Percentiles rank a stretch among this genome's conserved stretches.
Conservation (phyloP, 192 early-diverging fungal species). For the Umbelopsis isabellina region DNA sequence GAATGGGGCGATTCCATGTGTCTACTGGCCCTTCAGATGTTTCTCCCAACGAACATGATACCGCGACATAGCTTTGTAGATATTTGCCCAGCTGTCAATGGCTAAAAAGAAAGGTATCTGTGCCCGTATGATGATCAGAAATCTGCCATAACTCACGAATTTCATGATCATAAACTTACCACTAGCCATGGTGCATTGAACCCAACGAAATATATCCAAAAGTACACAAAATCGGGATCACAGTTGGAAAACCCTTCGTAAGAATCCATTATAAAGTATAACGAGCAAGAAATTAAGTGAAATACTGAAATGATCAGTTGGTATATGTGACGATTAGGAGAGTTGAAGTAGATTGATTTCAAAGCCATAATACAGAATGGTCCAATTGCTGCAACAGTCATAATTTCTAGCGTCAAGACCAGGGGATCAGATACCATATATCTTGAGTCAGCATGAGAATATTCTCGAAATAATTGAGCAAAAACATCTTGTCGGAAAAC, state of each 20-base stretch:
- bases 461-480: conserved; percentile 91
- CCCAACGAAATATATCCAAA: conserved; percentile 87
- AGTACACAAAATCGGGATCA: conserved; percentile 80
- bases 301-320: conserved; percentile 66
- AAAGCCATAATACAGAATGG: conserved; percentile 61
- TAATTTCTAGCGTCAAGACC: conserved; percentile 82
- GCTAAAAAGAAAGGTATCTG: not conserved
- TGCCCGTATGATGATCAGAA: not conserved
- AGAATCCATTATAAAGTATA: conserved; percentile 79
- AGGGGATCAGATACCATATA: conserved; percentile 86
- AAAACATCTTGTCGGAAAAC: conserved; percentile 57
- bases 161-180: conserved; percentile 16
- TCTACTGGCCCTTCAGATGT: not conserved
- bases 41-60: conserved; percentile 12
- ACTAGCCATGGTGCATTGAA: conserved; percentile 88
- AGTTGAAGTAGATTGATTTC: conserved; percentile 55
- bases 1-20: no score
- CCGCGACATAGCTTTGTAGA: not conserved
- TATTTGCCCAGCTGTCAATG: not conserved
- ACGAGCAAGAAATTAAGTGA: conserved; percentile 82
- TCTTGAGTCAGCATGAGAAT: conserved; percentile 83
- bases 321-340: conserved; percentile 55
- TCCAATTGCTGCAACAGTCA: conserved; percentile 78
- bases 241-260: conserved; percentile 70
- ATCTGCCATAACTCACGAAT: not conserved